Evolutionary conservation across 2,329 filamentous ascomycete genomes (phyloP), one percentile per base, ranked within the genome.

Genomic region (Alternaria dauci): DNA sequence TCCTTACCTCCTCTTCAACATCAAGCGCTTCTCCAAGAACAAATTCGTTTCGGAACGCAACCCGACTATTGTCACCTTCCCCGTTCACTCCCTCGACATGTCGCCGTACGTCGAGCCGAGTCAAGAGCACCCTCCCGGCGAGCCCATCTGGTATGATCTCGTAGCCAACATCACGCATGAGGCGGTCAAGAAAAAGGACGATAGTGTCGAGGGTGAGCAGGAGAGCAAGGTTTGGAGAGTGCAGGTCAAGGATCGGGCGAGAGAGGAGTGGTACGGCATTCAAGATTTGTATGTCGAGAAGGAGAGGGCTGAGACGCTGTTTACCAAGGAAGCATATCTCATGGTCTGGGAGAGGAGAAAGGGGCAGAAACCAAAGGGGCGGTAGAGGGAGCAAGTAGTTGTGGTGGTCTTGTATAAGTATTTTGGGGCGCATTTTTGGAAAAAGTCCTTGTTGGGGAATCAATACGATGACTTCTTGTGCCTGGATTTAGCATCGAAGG

Each of bases 31-130:
- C 85, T 92, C 90, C 69, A 89, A 91, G 68, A 99, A 99, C 83
- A 97, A 97, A 78, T 99, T 99, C 75, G 92, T 99, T 20, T 88
- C 91, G 2, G 94, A 98, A 81, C 91, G 95, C 52, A 99, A 99
- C 78, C 95, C 94, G 1, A 99, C 95, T 9, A 99, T 99, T 73
- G 95, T 99, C 65, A 98, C 94, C 0, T 99, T 98, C 79, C 92
- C 94, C 66, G 90, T 92, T 5, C 86, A 90, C 74, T 88, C 90
- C 42, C 87, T 99, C 8, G 93, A 99, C 77, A 89, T 97, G 83
- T 86, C 89, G 5, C 93, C 94, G 0, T 98, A 95, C 72, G 93
- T 97, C 12, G 93, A 98, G 80, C 94, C 94, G 0, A 92, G 94
- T 72, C 91, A 84, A 5, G 76, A 90, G 38, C 88, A 90, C 77